phyloP scores from a whole-genome alignment of 2,329 filamentous ascomycete genomes.

The Aureobasidium lini region DNA sequence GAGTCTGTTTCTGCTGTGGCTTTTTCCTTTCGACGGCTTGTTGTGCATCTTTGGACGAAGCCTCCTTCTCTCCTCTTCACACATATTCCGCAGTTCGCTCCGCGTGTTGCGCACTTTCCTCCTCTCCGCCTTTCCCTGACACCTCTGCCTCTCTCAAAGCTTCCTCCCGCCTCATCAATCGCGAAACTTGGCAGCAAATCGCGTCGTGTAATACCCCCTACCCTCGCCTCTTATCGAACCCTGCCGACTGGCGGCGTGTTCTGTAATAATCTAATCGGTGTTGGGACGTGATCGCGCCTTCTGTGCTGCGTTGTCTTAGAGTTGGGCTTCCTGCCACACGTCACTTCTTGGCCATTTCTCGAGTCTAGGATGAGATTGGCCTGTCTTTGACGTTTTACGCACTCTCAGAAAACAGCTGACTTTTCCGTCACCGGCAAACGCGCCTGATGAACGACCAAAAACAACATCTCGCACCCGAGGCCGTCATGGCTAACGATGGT shows the following conservation, averaged over 20 bases:
- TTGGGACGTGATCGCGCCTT: background rate
- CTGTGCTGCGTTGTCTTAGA: constrained; percentile 5
- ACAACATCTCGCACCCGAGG: constrained; percentile 4
- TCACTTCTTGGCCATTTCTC: background rate
- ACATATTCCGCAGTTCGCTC: background rate
- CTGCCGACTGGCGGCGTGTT: constrained; percentile 1
- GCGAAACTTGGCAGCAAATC: constrained; percentile 4
- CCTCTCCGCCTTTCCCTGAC: constrained; percentile 3
- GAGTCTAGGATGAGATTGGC: background rate
- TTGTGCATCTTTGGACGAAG: background rate
- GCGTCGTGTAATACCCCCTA: constrained; percentile 2
- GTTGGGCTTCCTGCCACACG: constrained; percentile 5
- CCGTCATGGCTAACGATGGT: constrained; percentile 4
- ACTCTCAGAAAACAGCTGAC: background rate
- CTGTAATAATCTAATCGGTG: background rate
- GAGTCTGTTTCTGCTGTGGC: constrained; percentile 9
- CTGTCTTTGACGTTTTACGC: background rate
- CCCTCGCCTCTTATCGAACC: background rate
- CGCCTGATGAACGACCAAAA: constrained; percentile 9
- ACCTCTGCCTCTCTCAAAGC: background rate
- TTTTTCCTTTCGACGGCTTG: constrained; percentile 3
- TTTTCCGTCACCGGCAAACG: background rate
- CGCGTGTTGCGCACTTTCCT: constrained; percentile 9
- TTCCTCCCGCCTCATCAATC: constrained; percentile 4
- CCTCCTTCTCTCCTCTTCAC: constrained; percentile 1